Evolutionary conservation across 768 basidiomycete species (phyloP).

Genomic region (Pleurotus sapidus): DNA sequence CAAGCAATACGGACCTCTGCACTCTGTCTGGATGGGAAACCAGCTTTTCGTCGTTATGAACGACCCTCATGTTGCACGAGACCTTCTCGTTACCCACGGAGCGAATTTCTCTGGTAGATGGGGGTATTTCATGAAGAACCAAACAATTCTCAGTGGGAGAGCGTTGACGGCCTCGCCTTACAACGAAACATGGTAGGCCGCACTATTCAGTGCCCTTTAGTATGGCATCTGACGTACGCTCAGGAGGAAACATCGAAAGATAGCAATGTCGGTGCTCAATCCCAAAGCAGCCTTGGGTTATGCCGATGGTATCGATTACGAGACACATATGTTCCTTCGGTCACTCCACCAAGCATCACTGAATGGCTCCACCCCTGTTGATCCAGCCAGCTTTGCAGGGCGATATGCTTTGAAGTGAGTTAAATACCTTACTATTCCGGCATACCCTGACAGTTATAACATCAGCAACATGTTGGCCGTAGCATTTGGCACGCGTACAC

Average conservation of each 20-base stretch:
- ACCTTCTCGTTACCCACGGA: conserved; percentile 33
- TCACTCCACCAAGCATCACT: conserved; percentile 12
- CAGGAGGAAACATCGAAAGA: conserved; percentile 18
- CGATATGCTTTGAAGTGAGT: conserved; percentile 18
- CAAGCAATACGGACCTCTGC: conserved; percentile 28
- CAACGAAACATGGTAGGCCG: conserved; percentile 25
- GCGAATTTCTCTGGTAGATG: conserved; percentile 31
- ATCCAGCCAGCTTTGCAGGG: conserved; percentile 14
- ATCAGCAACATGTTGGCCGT: conserved; percentile 18
- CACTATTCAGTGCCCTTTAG: background rate
- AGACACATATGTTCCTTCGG: conserved; percentile 15
- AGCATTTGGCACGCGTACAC: conserved; percentile 17
- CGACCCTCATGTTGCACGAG: conserved; percentile 28
- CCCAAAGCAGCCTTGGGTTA: conserved; percentile 13
- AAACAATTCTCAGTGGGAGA: conserved; percentile 28
- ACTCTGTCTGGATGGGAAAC: conserved; percentile 34
- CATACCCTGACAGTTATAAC: background rate
- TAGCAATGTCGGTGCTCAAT: conserved; percentile 15
- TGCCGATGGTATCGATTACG: conserved; percentile 16
- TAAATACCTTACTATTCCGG: background rate
- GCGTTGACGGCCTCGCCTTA: conserved; percentile 31
- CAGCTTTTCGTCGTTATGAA: conserved; percentile 35
- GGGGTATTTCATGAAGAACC: conserved; percentile 31
- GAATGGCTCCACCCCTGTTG: conserved; percentile 12
- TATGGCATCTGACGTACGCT: background rate